Conservation (phyloP, 1,284 basidiomycete species). For the Singerocomus rubriflavus region DNA sequence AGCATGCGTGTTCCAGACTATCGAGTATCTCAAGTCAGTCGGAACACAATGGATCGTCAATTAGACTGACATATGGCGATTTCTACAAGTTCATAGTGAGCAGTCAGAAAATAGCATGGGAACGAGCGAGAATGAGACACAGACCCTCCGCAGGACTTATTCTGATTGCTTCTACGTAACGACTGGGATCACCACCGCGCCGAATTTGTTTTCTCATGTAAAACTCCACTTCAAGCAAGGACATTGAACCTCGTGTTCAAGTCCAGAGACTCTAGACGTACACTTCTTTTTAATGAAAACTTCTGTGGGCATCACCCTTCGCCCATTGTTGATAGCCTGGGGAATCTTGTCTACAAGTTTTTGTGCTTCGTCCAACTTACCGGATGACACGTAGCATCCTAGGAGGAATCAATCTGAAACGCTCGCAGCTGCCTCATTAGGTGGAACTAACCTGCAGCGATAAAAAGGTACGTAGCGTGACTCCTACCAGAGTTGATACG, state of each 20-base stretch:
- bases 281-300: conserved; percentile 74
- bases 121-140: conserved; percentile 13
- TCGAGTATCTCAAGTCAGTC: conserved; percentile 1
- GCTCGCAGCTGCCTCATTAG: neutral
- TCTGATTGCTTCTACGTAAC: conserved; percentile 52
- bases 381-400: conserved; percentile 61
- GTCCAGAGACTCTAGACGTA: conserved; percentile 1
- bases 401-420: neutral
- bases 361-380: conserved; percentile 53
- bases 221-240: conserved; percentile 54
- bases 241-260: neutral
- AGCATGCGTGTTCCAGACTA: conserved; percentile 73
- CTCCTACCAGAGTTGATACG: conserved; percentile 43
- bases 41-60: neutral
- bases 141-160: conserved; percentile 69
- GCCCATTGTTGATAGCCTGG: conserved; percentile 53
- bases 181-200: conserved; percentile 47
- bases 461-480: conserved; percentile 73
- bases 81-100: conserved; percentile 36
- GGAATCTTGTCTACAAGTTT: conserved; percentile 62
- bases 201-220: conserved; percentile 65
- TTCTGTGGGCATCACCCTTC: conserved; percentile 70
- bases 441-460: conserved; percentile 53
- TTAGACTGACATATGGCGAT: conserved; percentile 53
- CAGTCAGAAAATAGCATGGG: neutral